Conservation (phyloP, 495 filamentous ascomycete genomes). For the Baudoinia panamericana region DNA sequence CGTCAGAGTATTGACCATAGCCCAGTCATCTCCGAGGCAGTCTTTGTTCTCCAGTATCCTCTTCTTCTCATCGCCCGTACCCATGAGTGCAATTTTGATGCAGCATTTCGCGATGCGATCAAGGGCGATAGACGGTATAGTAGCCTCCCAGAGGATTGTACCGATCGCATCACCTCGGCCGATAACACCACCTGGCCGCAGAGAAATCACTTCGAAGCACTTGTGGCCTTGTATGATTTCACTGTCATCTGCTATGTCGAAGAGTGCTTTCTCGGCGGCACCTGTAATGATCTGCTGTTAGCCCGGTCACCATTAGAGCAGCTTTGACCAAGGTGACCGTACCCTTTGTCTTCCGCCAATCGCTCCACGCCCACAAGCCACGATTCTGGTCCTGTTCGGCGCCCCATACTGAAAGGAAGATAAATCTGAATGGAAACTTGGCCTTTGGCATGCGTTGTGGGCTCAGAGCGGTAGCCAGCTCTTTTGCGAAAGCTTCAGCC, state of each 20-base stretch:
- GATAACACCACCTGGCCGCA: constrained; percentile 13
- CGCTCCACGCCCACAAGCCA: constrained; percentile 15
- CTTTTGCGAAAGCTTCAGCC: constrained; percentile 16
- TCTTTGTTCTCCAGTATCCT: constrained; percentile 20
- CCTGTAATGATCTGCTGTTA: too few species aligned
- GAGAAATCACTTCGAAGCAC: constrained; percentile 18
- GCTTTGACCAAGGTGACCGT: too few species aligned
- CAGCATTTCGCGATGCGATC: constrained; percentile 14
- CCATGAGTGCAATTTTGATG: constrained; percentile 10
- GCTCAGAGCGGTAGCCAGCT: constrained; percentile 15
- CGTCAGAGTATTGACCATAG: constrained; percentile 12
- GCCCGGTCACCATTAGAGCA: too few species aligned
- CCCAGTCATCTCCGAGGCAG: constrained; percentile 17
- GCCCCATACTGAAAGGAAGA: constrained; percentile 12
- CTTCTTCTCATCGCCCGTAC: constrained; percentile 14
- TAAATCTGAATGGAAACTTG: constrained; percentile 20
- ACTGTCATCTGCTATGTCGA: constrained; percentile 16
- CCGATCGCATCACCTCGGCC: constrained; percentile 9
- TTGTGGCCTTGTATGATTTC: constrained; percentile 13
- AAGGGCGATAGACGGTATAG: constrained; percentile 8
- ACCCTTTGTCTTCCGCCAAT: constrained; percentile 19
- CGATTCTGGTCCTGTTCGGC: constrained; percentile 20
- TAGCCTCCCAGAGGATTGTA: constrained; percentile 14
- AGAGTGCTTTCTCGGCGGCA: constrained; percentile 19
- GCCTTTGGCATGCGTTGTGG: constrained; percentile 14